phyloP scores from a whole-genome alignment of 768 basidiomycete genomes.

The Naganishia randhawae region DNA sequence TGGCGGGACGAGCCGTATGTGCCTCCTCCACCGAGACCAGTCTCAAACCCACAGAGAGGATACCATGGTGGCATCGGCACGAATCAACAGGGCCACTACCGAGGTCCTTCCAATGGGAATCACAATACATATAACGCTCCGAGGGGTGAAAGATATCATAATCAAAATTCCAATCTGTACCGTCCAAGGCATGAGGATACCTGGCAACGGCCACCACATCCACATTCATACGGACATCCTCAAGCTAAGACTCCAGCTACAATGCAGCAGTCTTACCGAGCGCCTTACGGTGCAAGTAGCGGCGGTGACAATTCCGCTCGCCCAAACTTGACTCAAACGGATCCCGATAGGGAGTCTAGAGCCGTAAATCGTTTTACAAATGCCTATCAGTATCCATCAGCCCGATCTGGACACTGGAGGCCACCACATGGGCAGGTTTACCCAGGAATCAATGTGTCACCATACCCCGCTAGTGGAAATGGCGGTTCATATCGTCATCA shows the following conservation, averaged over 20 bases:
- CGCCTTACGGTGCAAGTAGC: neutral
- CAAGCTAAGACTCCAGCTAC: neutral
- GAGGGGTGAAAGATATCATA: neutral
- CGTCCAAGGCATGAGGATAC: neutral
- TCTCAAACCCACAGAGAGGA: neutral
- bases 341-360: neutral
- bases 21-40: neutral
- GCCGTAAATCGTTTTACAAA: neutral
- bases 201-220: neutral
- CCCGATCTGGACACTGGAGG: neutral
- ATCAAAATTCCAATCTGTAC: neutral
- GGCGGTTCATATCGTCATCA: neutral
- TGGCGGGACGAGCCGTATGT: constrained; percentile 24
- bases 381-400: neutral
- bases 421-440: neutral
- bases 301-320: neutral
- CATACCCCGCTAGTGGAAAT: neutral
- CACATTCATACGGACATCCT: neutral
- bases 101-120: neutral
- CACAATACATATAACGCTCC: no score
- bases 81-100: neutral
- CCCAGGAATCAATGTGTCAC: neutral
- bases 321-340: neutral
- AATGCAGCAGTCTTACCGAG: neutral
- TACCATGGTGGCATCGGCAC: neutral